phyloP scores from a whole-genome alignment of 2,329 filamentous ascomycete genomes.

The Ceratocystis ficicola region DNA sequence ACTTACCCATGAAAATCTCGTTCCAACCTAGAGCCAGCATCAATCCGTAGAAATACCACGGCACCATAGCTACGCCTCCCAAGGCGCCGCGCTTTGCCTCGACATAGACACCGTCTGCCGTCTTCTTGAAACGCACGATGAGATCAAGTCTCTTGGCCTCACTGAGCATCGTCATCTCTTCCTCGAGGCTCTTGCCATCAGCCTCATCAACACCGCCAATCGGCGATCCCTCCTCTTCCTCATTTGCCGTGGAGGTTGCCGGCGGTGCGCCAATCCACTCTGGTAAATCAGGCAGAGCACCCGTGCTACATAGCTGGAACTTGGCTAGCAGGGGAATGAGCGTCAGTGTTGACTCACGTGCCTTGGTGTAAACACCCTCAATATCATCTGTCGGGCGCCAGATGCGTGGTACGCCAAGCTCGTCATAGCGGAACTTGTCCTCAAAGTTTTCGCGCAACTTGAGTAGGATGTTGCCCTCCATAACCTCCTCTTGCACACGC shows the following conservation, averaged over 20 bases:
- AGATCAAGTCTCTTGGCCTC: constrained; percentile 86
- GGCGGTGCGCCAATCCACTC: constrained; percentile 74
- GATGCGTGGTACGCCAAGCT: constrained; percentile 84
- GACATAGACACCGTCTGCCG: constrained; percentile 91
- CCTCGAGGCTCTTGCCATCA: constrained; percentile 84
- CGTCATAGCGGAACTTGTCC: constrained; percentile 97
- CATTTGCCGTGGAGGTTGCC: constrained; percentile 58
- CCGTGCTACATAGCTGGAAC: constrained; percentile 67
- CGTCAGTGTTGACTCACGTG: constrained; percentile 80
- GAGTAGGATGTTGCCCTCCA: constrained; percentile 89
- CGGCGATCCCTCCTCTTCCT: constrained; percentile 78
- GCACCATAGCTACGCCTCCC: constrained; percentile 85
- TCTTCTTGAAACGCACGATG: constrained; percentile 93
- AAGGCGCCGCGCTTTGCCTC: constrained; percentile 96
- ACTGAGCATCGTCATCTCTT: constrained; percentile 89
- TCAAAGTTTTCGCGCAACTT: constrained; percentile 98
- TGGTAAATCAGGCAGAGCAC: constrained; percentile 66
- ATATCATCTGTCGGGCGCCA: constrained; percentile 97
- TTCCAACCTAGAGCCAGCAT: constrained; percentile 95
- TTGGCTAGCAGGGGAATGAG: constrained; percentile 79
- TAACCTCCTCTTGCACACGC: constrained; percentile 92
- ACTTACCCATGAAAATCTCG: constrained; percentile 82
- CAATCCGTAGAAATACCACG: constrained; percentile 85
- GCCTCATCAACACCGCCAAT: constrained; percentile 94
- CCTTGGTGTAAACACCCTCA: constrained; percentile 84